phyloP scores from a whole-genome alignment of 495 filamentous ascomycete genomes.

The Glutinoglossum americanum region DNA sequence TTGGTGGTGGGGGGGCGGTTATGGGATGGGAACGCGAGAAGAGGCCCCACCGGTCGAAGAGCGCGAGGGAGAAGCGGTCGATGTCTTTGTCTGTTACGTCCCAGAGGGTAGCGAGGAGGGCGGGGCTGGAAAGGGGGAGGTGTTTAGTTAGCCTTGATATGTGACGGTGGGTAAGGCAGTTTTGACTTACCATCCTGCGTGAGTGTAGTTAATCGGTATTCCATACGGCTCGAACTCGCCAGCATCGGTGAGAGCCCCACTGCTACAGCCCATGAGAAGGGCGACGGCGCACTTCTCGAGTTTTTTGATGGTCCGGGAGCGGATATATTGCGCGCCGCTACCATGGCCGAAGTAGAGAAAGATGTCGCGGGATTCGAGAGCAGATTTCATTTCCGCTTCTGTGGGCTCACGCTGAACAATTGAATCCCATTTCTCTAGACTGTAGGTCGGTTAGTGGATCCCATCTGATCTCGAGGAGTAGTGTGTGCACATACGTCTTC shows the following conservation, averaged over 20 bases:
- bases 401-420: slow-evolving; percentile 45
- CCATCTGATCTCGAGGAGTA: not conserved
- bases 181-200: slow-evolving; percentile 34
- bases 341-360: slow-evolving; percentile 93
- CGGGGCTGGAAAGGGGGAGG: slow-evolving; percentile 22
- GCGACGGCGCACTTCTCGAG: slow-evolving; percentile 59
- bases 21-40: slow-evolving; percentile 12
- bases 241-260: slow-evolving; percentile 50
- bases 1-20: not conserved
- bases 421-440: slow-evolving; percentile 37
- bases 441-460: slow-evolving; percentile 8
- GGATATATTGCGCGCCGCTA: slow-evolving; percentile 83
- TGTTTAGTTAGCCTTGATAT: not conserved
- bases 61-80: slow-evolving; percentile 60
- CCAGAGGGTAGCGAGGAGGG: slow-evolving; percentile 80
- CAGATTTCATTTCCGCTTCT: slow-evolving; percentile 50
- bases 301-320: slow-evolving; percentile 51
- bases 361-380: slow-evolving; percentile 37
- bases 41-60: slow-evolving; percentile 74
- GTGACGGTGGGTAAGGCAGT: not conserved
- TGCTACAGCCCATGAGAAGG: slow-evolving; percentile 83
- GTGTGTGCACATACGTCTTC: slow-evolving; percentile 1
- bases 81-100: slow-evolving; percentile 95
- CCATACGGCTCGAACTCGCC: slow-evolving; percentile 82
- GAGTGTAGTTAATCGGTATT: slow-evolving; percentile 74